Evolutionary conservation across 2,329 filamentous ascomycete species (phyloP).

Genomic region (Davidsoniella neocaledoniae): DNA sequence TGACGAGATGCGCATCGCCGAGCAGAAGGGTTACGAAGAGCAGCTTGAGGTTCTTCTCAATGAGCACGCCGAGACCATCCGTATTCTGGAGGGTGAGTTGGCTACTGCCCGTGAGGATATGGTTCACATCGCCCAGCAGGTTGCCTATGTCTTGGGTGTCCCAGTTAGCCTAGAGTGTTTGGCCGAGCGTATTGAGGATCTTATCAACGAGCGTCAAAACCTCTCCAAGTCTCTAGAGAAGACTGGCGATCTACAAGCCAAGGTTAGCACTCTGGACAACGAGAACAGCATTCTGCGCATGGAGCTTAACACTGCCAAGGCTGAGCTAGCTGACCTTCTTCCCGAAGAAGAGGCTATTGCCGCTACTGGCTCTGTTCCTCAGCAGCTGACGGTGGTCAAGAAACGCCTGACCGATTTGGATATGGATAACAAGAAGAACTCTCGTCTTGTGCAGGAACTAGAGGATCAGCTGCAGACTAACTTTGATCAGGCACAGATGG

Average conservation of each 20-base stretch:
- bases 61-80: slow-evolving; percentile 40
- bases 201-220: slow-evolving; percentile 38
- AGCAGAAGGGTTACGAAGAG: slow-evolving; percentile 38
- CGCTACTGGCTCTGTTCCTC: slow-evolving; percentile 31
- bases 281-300: slow-evolving; percentile 44
- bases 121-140: slow-evolving; percentile 44
- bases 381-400: slow-evolving; percentile 45
- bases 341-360: slow-evolving; percentile 29
- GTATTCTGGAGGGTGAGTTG: slow-evolving; percentile 44
- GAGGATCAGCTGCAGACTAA: slow-evolving; percentile 92
- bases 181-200: slow-evolving; percentile 40
- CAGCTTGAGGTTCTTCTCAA: slow-evolving; percentile 41
- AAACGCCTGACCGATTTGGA: slow-evolving; percentile 48
- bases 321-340: slow-evolving; percentile 35
- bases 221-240: slow-evolving; percentile 14
- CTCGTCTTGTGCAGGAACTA: slow-evolving; percentile 80
- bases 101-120: slow-evolving; percentile 49
- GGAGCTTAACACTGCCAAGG: slow-evolving; percentile 45
- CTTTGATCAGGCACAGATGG: slow-evolving; percentile 79
- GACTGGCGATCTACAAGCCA: slow-evolving; percentile 33
- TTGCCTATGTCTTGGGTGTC: slow-evolving; percentile 41
- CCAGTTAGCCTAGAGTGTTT: slow-evolving; percentile 54
- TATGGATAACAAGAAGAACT: slow-evolving; percentile 71
- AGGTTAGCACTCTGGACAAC: slow-evolving; percentile 36
- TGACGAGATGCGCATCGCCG: slow-evolving; percentile 29